Base-by-base conservation (phyloP, 371 early-diverging fungal genomes). In the Actinomortierella wolfii region DNA sequence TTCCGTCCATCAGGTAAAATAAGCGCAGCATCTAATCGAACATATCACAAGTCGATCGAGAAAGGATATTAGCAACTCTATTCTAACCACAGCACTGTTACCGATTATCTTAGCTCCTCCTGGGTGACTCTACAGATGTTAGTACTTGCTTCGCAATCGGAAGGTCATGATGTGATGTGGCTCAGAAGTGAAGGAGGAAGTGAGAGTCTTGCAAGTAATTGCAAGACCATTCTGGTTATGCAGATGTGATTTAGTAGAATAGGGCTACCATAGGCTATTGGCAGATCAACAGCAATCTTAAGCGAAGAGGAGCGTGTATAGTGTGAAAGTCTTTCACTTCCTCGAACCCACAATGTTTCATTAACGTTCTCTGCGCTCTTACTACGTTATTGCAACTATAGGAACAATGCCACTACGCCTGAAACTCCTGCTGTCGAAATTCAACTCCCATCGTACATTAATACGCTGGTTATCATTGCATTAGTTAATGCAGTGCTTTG, bases 401-500 rank as follows among this genome's bases (percentile, higher is more conserved):
- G 69, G 1, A 59, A 53, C 41, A 60, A 69, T 28, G 23, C 40
- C 11, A 60, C 56, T 1, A 48, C 45, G 1, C 34, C 50, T 53
- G 40, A 39, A 6, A 15, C 46, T n/a, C 45, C 55, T 2, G 48
- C 47, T 29, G 42, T 42, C 0, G 43, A 39, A 4, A 8, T 64
- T 0, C 28, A 34, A 2, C 56, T 49, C 25, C 64, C 69, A 15
- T 47, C 15, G n/a, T 70, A 64, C 61, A 29, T 70, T 5, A 52
- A 47, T 20, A 47, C 18, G 23, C 57, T 60, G 28, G 44, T 57
- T 29, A 51, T 61, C 28, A 25, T 48, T 2, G 62, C 62, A 13
- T 46, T 71, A 3, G 52, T 28, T 40, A 66, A 58, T 59, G 58
- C 66, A 8, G 40, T 66, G 13, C 49, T 62, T 28, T 71, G 73